Conservation (phyloP, 140 eudicot species). For the Oenanthe javanica region DNA sequence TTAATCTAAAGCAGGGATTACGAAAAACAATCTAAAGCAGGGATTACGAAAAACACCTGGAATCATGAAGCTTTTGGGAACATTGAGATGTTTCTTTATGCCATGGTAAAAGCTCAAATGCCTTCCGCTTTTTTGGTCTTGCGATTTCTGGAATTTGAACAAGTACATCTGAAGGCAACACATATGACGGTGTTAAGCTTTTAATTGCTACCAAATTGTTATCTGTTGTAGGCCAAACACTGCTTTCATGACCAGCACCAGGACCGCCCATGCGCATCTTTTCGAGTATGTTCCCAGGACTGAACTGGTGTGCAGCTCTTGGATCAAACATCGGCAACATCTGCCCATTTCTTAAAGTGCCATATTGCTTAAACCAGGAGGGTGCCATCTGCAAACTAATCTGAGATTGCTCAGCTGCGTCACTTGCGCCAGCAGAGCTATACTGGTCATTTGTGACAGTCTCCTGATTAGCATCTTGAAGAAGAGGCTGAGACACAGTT, state of each 20-base stretch:
- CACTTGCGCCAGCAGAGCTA: constrained; percentile 10
- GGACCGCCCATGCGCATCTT: constrained; percentile 20
- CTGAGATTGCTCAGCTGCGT: constrained; percentile 17
- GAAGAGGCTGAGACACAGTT: constrained; percentile 18
- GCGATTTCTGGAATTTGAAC: constrained; percentile 20
- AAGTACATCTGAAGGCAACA: constrained; percentile 20
- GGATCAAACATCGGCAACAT: constrained; percentile 29
- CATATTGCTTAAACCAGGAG: constrained; percentile 45
- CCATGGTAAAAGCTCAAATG: constrained; percentile 46
- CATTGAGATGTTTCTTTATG: constrained; percentile 47
- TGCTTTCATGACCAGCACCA: constrained; percentile 31
- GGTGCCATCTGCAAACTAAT: constrained; percentile 40
- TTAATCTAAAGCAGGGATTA: background rate
- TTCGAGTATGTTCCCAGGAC: constrained; percentile 15
- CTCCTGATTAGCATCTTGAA: constrained; percentile 13
- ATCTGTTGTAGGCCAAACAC: constrained; percentile 22
- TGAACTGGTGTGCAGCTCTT: constrained; percentile 32
- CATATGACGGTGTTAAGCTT: constrained; percentile 18
- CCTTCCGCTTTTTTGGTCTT: constrained; percentile 62
- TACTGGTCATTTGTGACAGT: constrained; percentile 11
- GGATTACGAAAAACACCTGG: constrained; percentile 29
- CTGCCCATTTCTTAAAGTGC: constrained; percentile 39
- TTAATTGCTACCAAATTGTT: constrained; percentile 19
- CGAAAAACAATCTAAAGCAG: no score
- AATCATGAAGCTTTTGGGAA: constrained; percentile 30